Evolutionary conservation across 805 yeast genomes (phyloP).

Genomic region (Yarrowia sp.): DNA sequence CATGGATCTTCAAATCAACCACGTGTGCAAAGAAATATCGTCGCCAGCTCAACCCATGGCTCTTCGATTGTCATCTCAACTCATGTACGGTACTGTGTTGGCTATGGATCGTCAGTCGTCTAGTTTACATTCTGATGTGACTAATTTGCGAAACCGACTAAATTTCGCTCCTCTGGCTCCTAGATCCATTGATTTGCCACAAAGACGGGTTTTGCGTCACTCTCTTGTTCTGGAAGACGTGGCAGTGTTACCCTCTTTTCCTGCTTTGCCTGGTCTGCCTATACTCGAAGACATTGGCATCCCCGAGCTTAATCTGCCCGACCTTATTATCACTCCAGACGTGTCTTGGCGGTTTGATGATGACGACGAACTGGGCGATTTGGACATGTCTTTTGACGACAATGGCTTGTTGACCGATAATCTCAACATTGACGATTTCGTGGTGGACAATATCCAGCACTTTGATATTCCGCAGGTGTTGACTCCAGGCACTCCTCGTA

Average conservation of each 20-base stretch:
- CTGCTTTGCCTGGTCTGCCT: not conserved
- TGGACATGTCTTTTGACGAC: slow-evolving; percentile 11
- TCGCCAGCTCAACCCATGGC: slow-evolving; percentile 10
- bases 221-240: not conserved
- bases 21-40: slow-evolving; percentile 1
- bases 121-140: not conserved
- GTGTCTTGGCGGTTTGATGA: not conserved
- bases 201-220: not conserved
- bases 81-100: slow-evolving; percentile 12
- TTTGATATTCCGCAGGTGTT: not conserved
- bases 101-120: not conserved
- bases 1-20: not conserved
- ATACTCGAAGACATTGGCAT: not conserved
- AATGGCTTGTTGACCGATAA: slow-evolving; percentile 7
- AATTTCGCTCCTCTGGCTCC: not conserved
- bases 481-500: not conserved
- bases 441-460: not conserved
- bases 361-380: not conserved
- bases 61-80: not conserved
- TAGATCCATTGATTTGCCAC: not conserved
- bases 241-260: not conserved
- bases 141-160: not conserved
- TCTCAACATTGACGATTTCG: not conserved
- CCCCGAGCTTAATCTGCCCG: not conserved
- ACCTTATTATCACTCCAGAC: not conserved